Evolutionary conservation across 192 early-diverging fungal species (phyloP), one percentile per base, ranked within the genome.

Genomic region (Umbelopsis sp.): DNA sequence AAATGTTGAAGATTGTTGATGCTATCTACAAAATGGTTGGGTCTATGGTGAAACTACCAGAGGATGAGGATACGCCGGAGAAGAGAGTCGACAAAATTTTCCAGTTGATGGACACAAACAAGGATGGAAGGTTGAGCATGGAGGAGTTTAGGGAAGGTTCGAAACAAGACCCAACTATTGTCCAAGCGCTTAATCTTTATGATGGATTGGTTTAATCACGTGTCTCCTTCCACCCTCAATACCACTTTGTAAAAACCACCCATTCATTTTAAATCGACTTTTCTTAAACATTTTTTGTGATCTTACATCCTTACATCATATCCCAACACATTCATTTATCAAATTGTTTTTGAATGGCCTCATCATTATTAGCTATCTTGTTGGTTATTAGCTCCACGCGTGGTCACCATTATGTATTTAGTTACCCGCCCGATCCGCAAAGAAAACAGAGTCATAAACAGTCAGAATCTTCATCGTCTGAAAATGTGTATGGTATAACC

Each of bases 1-100:
- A 98, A 83, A 95, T 98, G 96, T 71, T 93, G 41, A 81, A 81
- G 68, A 94, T 98, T 56, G 95, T 96, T n/a, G 92, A 95, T 68
- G 93, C 96, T 11, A 96, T 98, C 66, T 98, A 96, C 81, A 91
- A 91, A 68, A 95, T 96, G 92, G 94, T 98, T 0, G 95, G 94
- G 7, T 92, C 87, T 75, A 95, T 93, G 91, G 91, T 94, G 44
- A 93, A 94, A 73, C 80, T 96, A 69, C 93, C 95, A 41, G 82
- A 86, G 43, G 96, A 98, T 80, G 96, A 98, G 75, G 93, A 94
- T 72, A 96, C 94, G 24, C 92, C 95, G 4, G 89, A 94, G 70
- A 94, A 95, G 77, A 87, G 95, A 17, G 96, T 96, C 11, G 85
- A 91, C 43, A 98, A 98, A 84, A 91, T 98, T 52, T 96, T 96